phyloP scores from a whole-genome alignment of 768 basidiomycete genomes.

The Gloeophyllum trabeum region DNA sequence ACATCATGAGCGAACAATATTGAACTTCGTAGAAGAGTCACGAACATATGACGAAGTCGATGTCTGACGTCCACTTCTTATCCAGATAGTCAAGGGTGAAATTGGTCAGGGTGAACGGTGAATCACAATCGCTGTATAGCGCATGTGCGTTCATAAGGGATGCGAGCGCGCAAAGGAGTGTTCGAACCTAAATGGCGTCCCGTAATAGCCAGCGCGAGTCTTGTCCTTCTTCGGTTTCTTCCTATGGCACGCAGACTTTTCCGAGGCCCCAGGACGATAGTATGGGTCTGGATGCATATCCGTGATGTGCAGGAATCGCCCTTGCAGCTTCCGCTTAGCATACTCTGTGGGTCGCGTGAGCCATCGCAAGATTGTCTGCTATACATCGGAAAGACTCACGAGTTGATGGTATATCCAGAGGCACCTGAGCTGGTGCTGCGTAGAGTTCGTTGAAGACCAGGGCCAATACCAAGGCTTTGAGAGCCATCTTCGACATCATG shows the following conservation, averaged over 20 bases:
- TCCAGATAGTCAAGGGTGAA: slow-evolving; percentile 73
- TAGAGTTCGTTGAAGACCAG: slow-evolving; percentile 15
- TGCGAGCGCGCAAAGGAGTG: not conserved
- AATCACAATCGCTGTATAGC: slow-evolving; percentile 58
- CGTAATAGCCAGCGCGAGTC: slow-evolving; percentile 46
- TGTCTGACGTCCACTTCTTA: slow-evolving; percentile 67
- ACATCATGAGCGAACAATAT: not conserved
- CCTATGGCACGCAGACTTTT: slow-evolving; percentile 60
- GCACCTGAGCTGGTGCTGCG: slow-evolving; percentile 28
- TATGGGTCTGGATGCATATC: slow-evolving; percentile 77
- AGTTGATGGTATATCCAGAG: slow-evolving; percentile 19
- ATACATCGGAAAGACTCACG: slow-evolving; percentile 17
- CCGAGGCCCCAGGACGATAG: slow-evolving; percentile 40
- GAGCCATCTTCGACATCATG: too few species aligned
- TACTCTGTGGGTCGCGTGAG: not conserved
- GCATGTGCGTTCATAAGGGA: slow-evolving; percentile 1
- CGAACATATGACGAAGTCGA: slow-evolving; percentile 86
- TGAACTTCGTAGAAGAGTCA: slow-evolving; percentile 8
- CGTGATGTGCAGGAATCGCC: slow-evolving; percentile 73
- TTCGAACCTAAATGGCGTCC: slow-evolving; percentile 56
- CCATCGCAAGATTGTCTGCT: not conserved
- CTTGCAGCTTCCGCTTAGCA: slow-evolving; percentile 36
- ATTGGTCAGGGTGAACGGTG: slow-evolving; percentile 71
- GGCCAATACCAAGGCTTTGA: too few species aligned
- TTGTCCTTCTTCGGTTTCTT: slow-evolving; percentile 42